phyloP scores from a whole-genome alignment of 257 asterid species.

The Solanum piurae region DNA sequence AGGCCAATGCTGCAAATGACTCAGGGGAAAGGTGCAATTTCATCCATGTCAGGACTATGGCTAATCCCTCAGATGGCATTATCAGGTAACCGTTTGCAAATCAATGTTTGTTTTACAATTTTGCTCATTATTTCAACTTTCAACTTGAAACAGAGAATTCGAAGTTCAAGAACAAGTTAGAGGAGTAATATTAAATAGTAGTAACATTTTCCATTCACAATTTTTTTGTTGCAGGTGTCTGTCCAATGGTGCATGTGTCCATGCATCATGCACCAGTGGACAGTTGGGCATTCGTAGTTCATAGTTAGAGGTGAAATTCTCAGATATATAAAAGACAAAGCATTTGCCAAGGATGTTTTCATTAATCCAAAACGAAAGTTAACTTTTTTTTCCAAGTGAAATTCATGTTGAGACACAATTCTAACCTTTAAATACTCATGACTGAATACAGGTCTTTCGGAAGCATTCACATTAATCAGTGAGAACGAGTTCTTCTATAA shows the following conservation, averaged over 20 bases:
- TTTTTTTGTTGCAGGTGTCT: background rate
- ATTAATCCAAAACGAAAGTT: background rate
- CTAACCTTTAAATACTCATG: background rate
- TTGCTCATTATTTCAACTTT: background rate
- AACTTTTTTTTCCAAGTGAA: background rate
- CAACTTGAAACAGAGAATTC: background rate
- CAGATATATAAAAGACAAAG: background rate
- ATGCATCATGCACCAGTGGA: background rate
- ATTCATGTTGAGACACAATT: background rate
- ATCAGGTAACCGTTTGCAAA: background rate
- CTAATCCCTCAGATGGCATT: conserved; percentile 14
- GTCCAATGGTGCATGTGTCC: background rate
- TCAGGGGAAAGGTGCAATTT: conserved; percentile 7
- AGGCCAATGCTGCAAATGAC: conserved; percentile 2
- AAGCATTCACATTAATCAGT: conserved; percentile 13
- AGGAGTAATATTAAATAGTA: background rate
- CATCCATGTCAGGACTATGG: conserved; percentile 17
- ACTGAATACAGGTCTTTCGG: conserved; percentile 8
- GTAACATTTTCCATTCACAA: background rate
- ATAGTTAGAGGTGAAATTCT: background rate
- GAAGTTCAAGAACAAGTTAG: background rate
- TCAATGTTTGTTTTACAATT: background rate
- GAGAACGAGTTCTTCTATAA: conserved; percentile 17
- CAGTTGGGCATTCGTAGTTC: background rate
- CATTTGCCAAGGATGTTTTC: background rate